A percentile compares a stretch with the other conserved stretches of the same genome.
phyloP scores from a whole-genome alignment of 306 rosid species.

The Glycine latifolia region DNA sequence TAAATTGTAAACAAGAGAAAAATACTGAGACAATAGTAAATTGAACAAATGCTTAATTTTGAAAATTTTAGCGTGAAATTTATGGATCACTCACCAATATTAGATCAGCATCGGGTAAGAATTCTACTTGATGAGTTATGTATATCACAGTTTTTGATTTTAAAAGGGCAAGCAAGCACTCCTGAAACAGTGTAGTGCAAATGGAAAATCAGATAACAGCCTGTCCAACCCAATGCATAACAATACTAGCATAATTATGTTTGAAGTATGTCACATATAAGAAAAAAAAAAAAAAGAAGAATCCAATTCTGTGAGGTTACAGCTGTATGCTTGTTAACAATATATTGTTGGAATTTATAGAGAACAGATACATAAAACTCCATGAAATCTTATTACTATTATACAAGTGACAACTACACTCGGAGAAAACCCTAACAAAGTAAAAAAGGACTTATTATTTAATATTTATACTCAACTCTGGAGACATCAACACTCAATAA shows the following conservation, averaged over 20 bases:
- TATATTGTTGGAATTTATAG: neutral
- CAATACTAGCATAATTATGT: neutral
- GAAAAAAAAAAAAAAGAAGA: too few species aligned
- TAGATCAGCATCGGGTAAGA: constrained; percentile 85
- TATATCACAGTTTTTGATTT: constrained; percentile 79
- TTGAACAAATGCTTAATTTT: neutral
- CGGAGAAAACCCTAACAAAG: too few species aligned
- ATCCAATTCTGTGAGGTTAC: too few species aligned
- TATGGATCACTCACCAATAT: constrained; percentile 64
- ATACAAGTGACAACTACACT: too few species aligned
- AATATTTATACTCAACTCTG: too few species aligned
- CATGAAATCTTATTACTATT: too few species aligned
- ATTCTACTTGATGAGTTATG: constrained; percentile 91
- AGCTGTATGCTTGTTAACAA: neutral
- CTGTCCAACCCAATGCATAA: neutral
- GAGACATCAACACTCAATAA: too few species aligned
- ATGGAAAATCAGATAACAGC: neutral
- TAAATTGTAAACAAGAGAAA: constrained; percentile 39
- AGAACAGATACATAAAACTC: too few species aligned
- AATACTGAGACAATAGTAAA: neutral
- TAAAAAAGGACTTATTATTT: too few species aligned
- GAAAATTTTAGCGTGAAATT: neutral
- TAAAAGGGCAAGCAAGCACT: constrained; percentile 79
- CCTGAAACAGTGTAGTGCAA: constrained; percentile 56
- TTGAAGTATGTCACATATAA: too few species aligned